Evolutionary conservation across 169 alveolate genomes (phyloP).

Genomic region (Plasmodium gonderi): DNA sequence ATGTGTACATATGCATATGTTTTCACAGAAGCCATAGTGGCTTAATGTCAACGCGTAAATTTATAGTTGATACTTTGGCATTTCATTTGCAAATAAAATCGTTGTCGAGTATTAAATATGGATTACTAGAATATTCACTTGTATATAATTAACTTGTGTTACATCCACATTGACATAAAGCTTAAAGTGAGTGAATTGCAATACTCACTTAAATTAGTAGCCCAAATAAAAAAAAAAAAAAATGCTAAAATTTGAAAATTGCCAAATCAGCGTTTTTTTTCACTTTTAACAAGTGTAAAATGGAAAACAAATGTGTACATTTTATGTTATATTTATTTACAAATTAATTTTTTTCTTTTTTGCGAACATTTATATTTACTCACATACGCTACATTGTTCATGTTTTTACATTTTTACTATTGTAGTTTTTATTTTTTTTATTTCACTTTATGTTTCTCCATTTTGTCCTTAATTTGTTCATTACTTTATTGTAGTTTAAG

Average conservation of each 20-base stretch:
- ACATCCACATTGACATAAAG: not conserved
- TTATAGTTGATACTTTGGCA: too few relatives aligned
- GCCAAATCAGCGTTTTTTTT: not conserved
- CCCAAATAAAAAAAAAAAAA: not conserved
- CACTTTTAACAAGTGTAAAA: not conserved
- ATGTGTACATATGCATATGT: conserved; percentile 10
- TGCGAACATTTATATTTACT: not conserved
- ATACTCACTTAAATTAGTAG: not conserved
- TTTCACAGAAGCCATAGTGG: not conserved
- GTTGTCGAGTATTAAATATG: not conserved
- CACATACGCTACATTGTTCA: not conserved
- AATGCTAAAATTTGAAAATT: not conserved
- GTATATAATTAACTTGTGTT: not conserved
- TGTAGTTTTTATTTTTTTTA: not conserved
- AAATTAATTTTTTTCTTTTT: not conserved
- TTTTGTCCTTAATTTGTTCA: not conserved
- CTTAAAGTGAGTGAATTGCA: not conserved
- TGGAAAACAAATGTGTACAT: not conserved
- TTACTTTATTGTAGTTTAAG: not conserved
- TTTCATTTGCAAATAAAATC: not conserved
- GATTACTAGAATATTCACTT: not conserved
- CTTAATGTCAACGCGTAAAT: not conserved
- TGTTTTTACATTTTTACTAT: not conserved
- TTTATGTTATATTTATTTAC: not conserved
- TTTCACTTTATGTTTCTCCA: not conserved